A percentile compares a stretch with the other conserved stretches of the same genome.
Conservation (phyloP, 2,329 filamentous ascomycete species). For the Talaromyces sp. region DNA sequence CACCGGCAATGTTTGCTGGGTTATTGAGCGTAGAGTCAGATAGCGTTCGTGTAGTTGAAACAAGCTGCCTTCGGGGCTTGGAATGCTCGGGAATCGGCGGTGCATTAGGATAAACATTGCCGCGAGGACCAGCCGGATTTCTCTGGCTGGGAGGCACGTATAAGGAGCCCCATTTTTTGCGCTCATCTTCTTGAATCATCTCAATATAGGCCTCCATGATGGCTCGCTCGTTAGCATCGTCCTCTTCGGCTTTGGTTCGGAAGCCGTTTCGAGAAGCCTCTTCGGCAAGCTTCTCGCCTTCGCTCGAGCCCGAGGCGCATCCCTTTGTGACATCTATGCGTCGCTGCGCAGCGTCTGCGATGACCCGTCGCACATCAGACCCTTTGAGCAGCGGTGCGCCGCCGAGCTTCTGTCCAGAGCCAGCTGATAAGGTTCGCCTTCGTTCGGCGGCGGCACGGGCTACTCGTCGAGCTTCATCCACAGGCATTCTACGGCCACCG, state of each 20-base stretch:
- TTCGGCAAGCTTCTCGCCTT: slow-evolving; percentile 60
- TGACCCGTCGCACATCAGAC: slow-evolving; percentile 64
- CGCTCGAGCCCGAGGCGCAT: slow-evolving; percentile 67
- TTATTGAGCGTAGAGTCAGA: slow-evolving; percentile 9
- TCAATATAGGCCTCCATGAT: slow-evolving; percentile 84
- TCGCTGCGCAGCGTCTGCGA: slow-evolving; percentile 65
- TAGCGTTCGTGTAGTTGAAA: background rate
- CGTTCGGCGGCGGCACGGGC: slow-evolving; percentile 71
- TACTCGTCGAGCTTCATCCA: slow-evolving; percentile 66
- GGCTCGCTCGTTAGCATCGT: slow-evolving; percentile 80
- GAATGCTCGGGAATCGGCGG: slow-evolving; percentile 28
- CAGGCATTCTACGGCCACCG: slow-evolving; percentile 60
- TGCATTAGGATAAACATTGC: slow-evolving; percentile 26
- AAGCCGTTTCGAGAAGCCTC: slow-evolving; percentile 69
- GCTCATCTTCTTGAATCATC: slow-evolving; percentile 73
- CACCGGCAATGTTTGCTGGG: slow-evolving; percentile 20
- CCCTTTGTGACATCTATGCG: slow-evolving; percentile 63
- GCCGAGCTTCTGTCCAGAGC: slow-evolving; percentile 67
- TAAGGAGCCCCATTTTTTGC: slow-evolving; percentile 52
- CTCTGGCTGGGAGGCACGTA: slow-evolving; percentile 49
- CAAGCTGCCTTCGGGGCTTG: slow-evolving; percentile 11
- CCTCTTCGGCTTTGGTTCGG: slow-evolving; percentile 76
- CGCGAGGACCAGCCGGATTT: slow-evolving; percentile 45
- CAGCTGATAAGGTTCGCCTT: slow-evolving; percentile 51
- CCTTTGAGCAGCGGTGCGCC: slow-evolving; percentile 53